A percentile compares a stretch with the other conserved stretches of the same genome.
phyloP scores from a whole-genome alignment of 805 yeast genomes.

The Suhomyces prunicola region DNA sequence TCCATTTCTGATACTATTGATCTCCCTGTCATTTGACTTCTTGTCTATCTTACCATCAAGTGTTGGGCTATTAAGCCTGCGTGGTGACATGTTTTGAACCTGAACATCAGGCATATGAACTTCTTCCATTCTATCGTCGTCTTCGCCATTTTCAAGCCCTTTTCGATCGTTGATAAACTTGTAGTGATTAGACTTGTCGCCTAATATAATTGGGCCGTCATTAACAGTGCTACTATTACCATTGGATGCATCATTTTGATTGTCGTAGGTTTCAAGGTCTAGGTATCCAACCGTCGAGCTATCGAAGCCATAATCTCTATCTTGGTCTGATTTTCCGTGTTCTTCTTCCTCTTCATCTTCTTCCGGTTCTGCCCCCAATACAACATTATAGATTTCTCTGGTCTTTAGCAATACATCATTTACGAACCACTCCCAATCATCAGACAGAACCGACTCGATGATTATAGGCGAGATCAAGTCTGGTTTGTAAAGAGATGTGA shows the following conservation, averaged over 20 bases:
- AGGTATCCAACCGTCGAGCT: conserved; percentile 38
- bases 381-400: conserved; percentile 55
- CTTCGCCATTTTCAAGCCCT: conserved; percentile 12
- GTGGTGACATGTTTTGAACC: conserved; percentile 34
- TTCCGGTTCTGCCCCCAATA: conserved; percentile 44
- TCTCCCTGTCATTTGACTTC: conserved; percentile 7
- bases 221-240: conserved; percentile 5
- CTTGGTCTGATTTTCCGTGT: conserved; percentile 3
- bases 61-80: not conserved
- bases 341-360: conserved; percentile 11
- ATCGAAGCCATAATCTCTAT: conserved; percentile 24
- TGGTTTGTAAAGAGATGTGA: conserved; percentile 59
- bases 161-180: conserved; percentile 24
- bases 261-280: conserved; percentile 34
- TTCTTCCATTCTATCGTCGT: conserved; percentile 21
- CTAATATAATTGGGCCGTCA: conserved; percentile 29
- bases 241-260: conserved; percentile 16
- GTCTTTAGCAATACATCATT: conserved; percentile 48
- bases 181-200: conserved; percentile 35
- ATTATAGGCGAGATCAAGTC: conserved; percentile 48
- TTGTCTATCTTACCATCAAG: conserved; percentile 11
- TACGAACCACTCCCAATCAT: conserved; percentile 49
- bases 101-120: conserved; percentile 18
- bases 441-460: conserved; percentile 30
- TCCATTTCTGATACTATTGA: not conserved